Evolutionary conservation across 148 eudicot genomes (phyloP).

Genomic region (Rhododendron simsii): DNA sequence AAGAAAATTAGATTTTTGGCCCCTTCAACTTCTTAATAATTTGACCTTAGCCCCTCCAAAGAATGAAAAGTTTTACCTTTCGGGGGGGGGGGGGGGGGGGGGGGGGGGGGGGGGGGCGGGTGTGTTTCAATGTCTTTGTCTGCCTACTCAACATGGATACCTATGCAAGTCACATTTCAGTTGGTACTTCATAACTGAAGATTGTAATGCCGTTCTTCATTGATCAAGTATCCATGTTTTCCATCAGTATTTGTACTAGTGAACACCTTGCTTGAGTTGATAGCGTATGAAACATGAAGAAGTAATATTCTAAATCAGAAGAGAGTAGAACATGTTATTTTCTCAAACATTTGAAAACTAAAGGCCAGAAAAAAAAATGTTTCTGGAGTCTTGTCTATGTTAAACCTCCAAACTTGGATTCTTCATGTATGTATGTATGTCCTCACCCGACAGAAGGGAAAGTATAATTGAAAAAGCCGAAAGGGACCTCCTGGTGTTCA

Average conservation of each 20-base stretch:
- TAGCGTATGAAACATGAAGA: neutral
- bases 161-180: neutral
- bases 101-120: no score
- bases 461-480: neutral
- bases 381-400: neutral
- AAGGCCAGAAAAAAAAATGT: neutral
- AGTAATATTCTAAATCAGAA: neutral
- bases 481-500: neutral
- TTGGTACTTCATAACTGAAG: neutral
- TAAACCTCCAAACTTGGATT: neutral
- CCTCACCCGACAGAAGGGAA: neutral
- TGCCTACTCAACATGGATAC: neutral
- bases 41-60: neutral
- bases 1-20: neutral
- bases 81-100: no score
- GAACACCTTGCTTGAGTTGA: neutral
- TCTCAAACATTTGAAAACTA: neutral
- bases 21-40: neutral
- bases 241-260: neutral
- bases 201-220: neutral
- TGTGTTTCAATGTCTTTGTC: neutral
- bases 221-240: neutral
- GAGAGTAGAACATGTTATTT: neutral
- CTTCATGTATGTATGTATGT: neutral
- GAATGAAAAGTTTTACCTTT: no score